Percentiles rank a stretch among this genome's conserved stretches.
Conservation (phyloP, 495 filamentous ascomycete genomes). For the Trichocladium uniseriatum region DNA sequence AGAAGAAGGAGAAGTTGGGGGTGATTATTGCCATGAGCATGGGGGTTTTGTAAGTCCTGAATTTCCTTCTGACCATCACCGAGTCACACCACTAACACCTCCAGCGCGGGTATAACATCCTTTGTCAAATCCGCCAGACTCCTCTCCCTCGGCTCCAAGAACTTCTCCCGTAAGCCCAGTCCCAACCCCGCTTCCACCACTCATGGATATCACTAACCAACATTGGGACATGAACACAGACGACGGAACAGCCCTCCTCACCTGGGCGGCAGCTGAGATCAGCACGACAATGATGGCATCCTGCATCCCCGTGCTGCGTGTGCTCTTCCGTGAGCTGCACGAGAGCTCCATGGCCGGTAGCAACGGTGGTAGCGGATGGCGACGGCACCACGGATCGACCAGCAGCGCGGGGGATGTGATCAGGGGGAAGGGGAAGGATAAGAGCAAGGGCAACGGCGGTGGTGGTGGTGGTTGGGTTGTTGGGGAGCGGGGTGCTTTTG, state of each 20-base stretch:
- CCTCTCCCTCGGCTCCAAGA: constrained; percentile 11
- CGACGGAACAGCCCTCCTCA: not conserved
- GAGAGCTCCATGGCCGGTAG: too few relatives aligned
- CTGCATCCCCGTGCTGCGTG: not conserved
- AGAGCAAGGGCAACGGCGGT: too few relatives aligned
- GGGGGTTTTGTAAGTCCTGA: constrained; percentile 33
- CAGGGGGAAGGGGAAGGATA: too few relatives aligned
- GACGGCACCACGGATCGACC: too few relatives aligned
- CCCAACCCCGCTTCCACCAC: not conserved
- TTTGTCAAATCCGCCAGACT: constrained; percentile 23
- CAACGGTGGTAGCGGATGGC: too few relatives aligned
- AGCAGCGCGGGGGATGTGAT: too few relatives aligned
- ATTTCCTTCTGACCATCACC: too few relatives aligned
- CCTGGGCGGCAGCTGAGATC: not conserved
- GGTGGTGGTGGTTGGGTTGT: too few relatives aligned
- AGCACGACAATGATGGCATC: not conserved
- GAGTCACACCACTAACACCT: not conserved
- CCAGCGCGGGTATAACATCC: constrained; percentile 22
- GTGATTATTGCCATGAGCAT: constrained; percentile 34
- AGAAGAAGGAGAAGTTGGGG: constrained; percentile 29
- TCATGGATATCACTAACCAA: too few relatives aligned
- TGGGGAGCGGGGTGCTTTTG: too few relatives aligned
- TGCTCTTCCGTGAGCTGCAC: not conserved
- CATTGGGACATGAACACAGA: not conserved
- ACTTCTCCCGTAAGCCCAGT: constrained; percentile 18